Evolutionary conservation across 1,284 basidiomycete genomes (phyloP).

Genomic region (Moniliophthora roreri): DNA sequence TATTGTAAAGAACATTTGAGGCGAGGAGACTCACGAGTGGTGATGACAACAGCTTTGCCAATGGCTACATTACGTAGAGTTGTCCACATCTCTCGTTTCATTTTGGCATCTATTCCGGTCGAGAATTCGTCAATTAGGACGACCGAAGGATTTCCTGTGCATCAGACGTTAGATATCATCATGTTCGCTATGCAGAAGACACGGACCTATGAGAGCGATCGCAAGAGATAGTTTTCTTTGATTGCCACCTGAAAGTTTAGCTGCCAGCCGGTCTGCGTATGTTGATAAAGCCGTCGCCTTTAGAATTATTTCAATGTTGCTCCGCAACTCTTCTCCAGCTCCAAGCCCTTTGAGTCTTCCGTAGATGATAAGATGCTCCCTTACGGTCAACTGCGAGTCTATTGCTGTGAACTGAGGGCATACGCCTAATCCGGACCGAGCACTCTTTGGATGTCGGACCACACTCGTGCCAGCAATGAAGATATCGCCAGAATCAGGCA

Average conservation of each 20-base stretch:
- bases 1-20: neutral
- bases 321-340: conserved; percentile 44
- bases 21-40: conserved; percentile 52
- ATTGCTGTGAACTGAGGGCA: conserved; percentile 86
- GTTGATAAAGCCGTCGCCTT: conserved; percentile 54
- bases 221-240: conserved; percentile 78
- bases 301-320: conserved; percentile 61
- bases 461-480: conserved; percentile 65
- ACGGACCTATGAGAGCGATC: conserved; percentile 72
- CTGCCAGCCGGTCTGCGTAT: conserved; percentile 72
- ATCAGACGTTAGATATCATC: conserved; percentile 3
- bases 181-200: neutral
- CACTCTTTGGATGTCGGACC: conserved; percentile 54
- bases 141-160: conserved; percentile 69
- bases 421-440: conserved; percentile 70
- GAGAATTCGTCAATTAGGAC: conserved; percentile 84
- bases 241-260: conserved; percentile 76
- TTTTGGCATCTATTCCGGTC: conserved; percentile 80
- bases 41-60: conserved; percentile 68
- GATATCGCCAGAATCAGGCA: conserved; percentile 66
- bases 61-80: conserved; percentile 64
- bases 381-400: conserved; percentile 73
- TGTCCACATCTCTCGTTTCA: conserved; percentile 82
- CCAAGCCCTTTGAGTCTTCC: conserved; percentile 68
- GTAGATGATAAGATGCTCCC: conserved; percentile 71